Evolutionary conservation across 345 rosid genomes (phyloP), one percentile per base, ranked within the genome.

Genomic region (Dovyalis caffra): DNA sequence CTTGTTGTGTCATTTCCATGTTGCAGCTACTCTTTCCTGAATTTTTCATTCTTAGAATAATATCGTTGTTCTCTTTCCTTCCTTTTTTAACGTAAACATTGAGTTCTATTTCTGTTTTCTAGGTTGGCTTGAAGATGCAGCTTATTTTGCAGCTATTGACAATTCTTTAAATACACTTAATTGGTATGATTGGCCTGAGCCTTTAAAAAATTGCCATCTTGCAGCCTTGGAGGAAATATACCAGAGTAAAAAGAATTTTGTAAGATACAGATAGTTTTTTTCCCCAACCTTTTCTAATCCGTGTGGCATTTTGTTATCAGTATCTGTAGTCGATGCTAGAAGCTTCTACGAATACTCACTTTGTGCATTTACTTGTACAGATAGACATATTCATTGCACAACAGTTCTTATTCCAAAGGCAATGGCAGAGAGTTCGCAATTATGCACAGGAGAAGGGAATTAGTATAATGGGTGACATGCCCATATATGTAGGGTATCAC

Each of bases 61-160:
- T 11, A 33, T n/a, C 29, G 11, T 20, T 8, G 31, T 33, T 2
- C 31, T 29, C 53, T 70, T 33, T 53, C 2, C 33, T 60, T 26
- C 32, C 16, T 11, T 53, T 34, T 31, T 20, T 53, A 31, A 16
- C 33, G 51, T 38, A 16, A 43, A 49, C 32, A 6, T 79, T 67
- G n/a, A 7, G n/a, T 43, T 77, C 34, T 70, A 18, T 25, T 49
- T 65, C 49, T 62, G 72, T 67, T 67, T 81, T 64, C 33, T 74
- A 95, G 99, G 97, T 78, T 95, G 99, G 99, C 97, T 95, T 71
- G 92, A 90, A 83, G 99, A 95, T 83, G 95, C 97, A 66, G 95
- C 99, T 60, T 91, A 90, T 83, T 95, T 95, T 87, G 95, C 97
- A 79, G 99, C 97, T 66, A 91, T 95, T 74, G 87, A 92, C 74